Base-by-base conservation (phyloP, 2,329 filamentous ascomycete genomes). In the Scytalidium sp. region DNA sequence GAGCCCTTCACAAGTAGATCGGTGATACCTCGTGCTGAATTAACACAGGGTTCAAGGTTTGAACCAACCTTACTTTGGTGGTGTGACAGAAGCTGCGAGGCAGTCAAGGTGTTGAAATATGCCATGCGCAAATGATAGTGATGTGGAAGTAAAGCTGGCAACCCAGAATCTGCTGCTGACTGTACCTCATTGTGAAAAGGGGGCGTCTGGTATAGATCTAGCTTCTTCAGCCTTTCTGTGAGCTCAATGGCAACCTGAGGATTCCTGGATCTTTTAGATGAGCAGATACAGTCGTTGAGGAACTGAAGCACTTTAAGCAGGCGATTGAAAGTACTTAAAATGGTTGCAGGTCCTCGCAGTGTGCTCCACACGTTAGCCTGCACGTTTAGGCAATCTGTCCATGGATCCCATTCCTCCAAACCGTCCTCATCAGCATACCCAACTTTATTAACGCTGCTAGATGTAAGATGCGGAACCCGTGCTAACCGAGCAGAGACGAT, bases 331-430 rank as follows among this genome's bases (percentile, higher is more conserved):
- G 62, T 60, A 29, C 67, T 67, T 20, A 67, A 51, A 23, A 66
- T 62, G 21, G 60, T 61, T n/a, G 57, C 59, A 13, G 65, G 65
- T 23, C 59, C 55, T 47, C 60, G 66, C 29, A 59, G 53, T 17
- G 50, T 56, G 8, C 49, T 52, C 9, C 41, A 42, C 22, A 29
- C 48, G 17, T 41, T 53, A 53, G 70, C 53, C 19, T 65, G 61
- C 39, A 70, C 67, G 54, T 68, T 65, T 50, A 72, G 58, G 51
- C 74, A 73, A 21, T 83, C 79, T 17, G 75, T 73, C 87, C 87
- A 90, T 1, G 84, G 81, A 56, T 87, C 82, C 86, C 86, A 90
- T 67, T 90, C 85, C 60, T 90, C 87, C 19, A 85, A 68, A 1
- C 84, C 84, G 57, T 87, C 83, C 63, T 88, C 84, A 21, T 80